A percentile compares a stretch with the other conserved stretches of the same genome.
phyloP scores from a whole-genome alignment of 345 rosid species.

The Rhizophora mangle region DNA sequence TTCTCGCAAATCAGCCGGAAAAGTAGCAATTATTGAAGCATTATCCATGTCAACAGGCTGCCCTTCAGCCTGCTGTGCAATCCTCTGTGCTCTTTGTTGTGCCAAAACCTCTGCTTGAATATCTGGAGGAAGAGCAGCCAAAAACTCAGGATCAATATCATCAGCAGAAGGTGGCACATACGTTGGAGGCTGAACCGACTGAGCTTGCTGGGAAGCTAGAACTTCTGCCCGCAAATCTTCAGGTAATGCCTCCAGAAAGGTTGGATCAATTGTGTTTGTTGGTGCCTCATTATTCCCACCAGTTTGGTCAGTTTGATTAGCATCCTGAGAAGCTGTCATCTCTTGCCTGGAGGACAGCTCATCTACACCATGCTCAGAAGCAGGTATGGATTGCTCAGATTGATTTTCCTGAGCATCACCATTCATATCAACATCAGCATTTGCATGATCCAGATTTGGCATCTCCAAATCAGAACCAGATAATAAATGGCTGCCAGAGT shows the following conservation, averaged over 20 bases:
- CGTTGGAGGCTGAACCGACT: slow-evolving; percentile 80
- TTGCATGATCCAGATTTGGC: slow-evolving; percentile 35
- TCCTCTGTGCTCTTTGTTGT: slow-evolving; percentile 92
- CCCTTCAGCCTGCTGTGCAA: slow-evolving; percentile 86
- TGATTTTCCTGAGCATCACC: slow-evolving; percentile 59
- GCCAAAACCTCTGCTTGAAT: slow-evolving; percentile 98
- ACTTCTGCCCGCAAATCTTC: slow-evolving; percentile 93
- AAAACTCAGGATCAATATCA: slow-evolving; percentile 94
- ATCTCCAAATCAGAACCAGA: slow-evolving; percentile 35
- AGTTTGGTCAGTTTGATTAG: slow-evolving; percentile 48
- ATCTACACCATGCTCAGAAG: slow-evolving; percentile 34
- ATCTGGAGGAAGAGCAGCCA: slow-evolving; percentile 98
- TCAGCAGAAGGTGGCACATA: slow-evolving; percentile 85
- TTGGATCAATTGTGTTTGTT: slow-evolving; percentile 85
- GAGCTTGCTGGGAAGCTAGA: slow-evolving; percentile 96
- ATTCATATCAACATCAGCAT: slow-evolving; percentile 78
- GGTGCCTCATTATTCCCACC: slow-evolving; percentile 44
- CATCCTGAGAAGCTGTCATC: slow-evolving; percentile 42
- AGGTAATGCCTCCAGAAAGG: slow-evolving; percentile 93
- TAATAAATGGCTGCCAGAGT: slow-evolving; percentile 21
- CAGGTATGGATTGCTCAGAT: slow-evolving; percentile 40
- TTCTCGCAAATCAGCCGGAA: slow-evolving; percentile 95
- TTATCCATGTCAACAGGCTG: slow-evolving; percentile 99
- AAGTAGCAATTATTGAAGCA: slow-evolving; percentile 95
- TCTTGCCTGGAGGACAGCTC: slow-evolving; percentile 45